Base-by-base conservation (phyloP, 768 basidiomycete species). In the Kwoniella sp. region DNA sequence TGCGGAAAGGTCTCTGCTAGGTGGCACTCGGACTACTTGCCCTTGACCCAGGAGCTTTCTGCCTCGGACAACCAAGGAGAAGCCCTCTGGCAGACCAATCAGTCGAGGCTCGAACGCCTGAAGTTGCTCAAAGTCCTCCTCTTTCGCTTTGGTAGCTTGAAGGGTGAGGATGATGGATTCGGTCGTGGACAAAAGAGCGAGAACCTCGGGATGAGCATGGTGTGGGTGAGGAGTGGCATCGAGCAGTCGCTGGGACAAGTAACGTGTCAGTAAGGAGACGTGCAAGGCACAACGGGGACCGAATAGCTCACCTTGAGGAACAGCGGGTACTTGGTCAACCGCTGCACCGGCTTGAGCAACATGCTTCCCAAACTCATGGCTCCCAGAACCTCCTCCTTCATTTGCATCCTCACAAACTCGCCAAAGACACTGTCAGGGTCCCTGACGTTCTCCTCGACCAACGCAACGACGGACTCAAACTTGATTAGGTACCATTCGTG, bases 401-500 rank as follows among this genome's bases (percentile, higher is more conserved):
- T 79, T 71, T 82, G 81, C 65, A 96, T 82, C 65, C 84, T 80
- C 8, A 94, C 83, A 75, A 93, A 96, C 77, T 92, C 90, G 0
- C 90, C 90, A 79, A 96, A 90, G 68, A 93, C 89, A 70, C 82
- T 86, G 30, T 81, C 79, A n/a, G 78, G 75, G 63, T 87, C 85
- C 21, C 81, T 74, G 1, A 79, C 75, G 67, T 88, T 80, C 21
- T 79, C 72, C 51, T 85, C 84, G 46, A 90, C 85, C 59, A 83
- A 73, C 17, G 82, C 77, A 0, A 84, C 84, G 0, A 88, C 85
- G 36, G 83, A 83, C 49, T 88, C 87, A 36, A 93, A 83, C 50
- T 86, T 83, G 19, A 90, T 87, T 4, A 95, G 81, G 79, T 93
- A 95, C 21, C 91, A 89, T 77, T 92, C 91, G 69, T 96, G 91